These are phyloP conservation scores for Penicillium pancosmium DNA, from an alignment of 495 filamentous ascomycete species.

Conservation along the genomic window DNA sequence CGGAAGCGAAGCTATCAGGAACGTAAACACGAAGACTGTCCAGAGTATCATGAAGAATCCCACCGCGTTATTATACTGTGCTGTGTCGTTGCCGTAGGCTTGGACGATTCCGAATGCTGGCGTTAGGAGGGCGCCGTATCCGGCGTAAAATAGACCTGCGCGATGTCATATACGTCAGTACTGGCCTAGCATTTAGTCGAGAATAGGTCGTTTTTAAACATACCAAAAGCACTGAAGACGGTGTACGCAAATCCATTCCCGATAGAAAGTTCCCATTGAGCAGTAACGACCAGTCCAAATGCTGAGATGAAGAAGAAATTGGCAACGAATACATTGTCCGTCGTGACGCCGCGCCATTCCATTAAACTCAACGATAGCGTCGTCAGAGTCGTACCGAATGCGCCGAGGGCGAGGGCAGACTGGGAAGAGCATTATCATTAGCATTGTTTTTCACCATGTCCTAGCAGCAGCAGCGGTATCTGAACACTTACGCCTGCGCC, in stretches of 20 bases:
- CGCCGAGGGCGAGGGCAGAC: constrained; percentile 52
- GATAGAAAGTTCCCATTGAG: constrained; percentile 53
- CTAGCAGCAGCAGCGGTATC: constrained; percentile 5
- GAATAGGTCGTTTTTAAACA: neutral
- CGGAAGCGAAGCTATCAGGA: constrained; percentile 48
- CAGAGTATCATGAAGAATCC: constrained; percentile 51
- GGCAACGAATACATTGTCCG: constrained; percentile 49
- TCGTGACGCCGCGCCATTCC: constrained; percentile 51
- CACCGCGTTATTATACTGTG: constrained; percentile 48
- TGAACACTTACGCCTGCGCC: constrained; percentile 29
- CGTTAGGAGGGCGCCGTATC: constrained; percentile 41
- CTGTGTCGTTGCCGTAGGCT: constrained; percentile 38
- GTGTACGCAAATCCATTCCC: constrained; percentile 56
- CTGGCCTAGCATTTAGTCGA: too few relatives aligned
- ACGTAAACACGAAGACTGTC: constrained; percentile 51
- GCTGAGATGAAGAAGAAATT: constrained; percentile 55
- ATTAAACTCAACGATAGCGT: constrained; percentile 52
- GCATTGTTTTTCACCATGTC: too few relatives aligned
- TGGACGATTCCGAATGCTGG: constrained; percentile 44
- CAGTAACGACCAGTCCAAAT: constrained; percentile 52
- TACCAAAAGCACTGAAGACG: constrained; percentile 49
- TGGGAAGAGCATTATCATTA: constrained; percentile 1
- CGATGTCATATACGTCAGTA: too few relatives aligned
- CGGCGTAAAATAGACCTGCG: constrained; percentile 48
- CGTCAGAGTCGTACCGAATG: constrained; percentile 53